These are phyloP conservation scores for Sugiyamaella sp. DNA, from an alignment of 1,139 yeast genomes.

Conservation along the genomic window DNA sequence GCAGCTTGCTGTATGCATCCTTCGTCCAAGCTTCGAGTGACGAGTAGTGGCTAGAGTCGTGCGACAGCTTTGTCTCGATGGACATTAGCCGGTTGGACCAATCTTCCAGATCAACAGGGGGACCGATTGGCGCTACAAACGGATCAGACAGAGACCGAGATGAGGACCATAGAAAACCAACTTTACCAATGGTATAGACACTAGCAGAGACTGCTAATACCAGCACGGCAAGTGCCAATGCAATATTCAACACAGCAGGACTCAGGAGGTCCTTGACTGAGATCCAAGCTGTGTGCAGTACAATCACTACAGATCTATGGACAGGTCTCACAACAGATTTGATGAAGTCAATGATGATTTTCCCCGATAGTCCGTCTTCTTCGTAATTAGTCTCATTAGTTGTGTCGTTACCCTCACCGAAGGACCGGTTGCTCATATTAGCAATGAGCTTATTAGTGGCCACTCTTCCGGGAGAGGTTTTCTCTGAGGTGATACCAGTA, in stretches of 20 bases:
- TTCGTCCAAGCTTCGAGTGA: constrained; percentile 24
- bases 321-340: constrained; percentile 11
- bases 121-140: constrained; percentile 23
- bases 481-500: background rate
- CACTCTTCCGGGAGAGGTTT: background rate
- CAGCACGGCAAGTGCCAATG: background rate
- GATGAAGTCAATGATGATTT: constrained; percentile 6
- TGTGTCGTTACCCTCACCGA: background rate
- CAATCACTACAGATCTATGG: constrained; percentile 13
- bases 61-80: constrained; percentile 26
- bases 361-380: constrained; percentile 1
- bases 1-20: constrained; percentile 20
- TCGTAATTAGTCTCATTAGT: background rate
- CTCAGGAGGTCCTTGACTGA: constrained; percentile 4
- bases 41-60: constrained; percentile 12
- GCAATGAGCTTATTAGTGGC: constrained; percentile 1
- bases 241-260: background rate
- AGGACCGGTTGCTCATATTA: constrained; percentile 4
- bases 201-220: background rate
- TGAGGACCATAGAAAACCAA: background rate
- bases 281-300: constrained; percentile 16
- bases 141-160: constrained; percentile 9
- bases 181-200: background rate
- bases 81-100: constrained; percentile 26
- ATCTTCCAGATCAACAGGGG: constrained; percentile 29